phyloP scores from a whole-genome alignment of 2,329 filamentous ascomycete species.

The Aureobasidium subglaciale region DNA sequence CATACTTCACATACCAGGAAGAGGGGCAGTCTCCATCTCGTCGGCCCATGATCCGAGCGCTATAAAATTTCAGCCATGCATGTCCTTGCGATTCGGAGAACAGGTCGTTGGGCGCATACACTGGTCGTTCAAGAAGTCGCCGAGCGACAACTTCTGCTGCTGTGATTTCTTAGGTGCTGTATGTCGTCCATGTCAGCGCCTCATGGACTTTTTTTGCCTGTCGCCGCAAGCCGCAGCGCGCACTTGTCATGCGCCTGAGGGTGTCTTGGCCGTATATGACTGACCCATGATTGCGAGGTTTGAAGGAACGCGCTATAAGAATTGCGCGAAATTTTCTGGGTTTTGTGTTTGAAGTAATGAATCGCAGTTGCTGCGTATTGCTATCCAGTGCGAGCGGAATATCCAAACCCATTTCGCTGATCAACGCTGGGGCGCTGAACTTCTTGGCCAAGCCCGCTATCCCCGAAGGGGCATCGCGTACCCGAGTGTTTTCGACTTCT shows the following conservation, averaged over 20 bases:
- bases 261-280: conserved; percentile 19
- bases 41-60: conserved; percentile 93
- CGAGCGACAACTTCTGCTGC: conserved; percentile 93
- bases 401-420: background rate
- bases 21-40: conserved; percentile 67
- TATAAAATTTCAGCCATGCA: conserved; percentile 33
- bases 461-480: background rate
- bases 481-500: background rate
- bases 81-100: conserved; percentile 18
- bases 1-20: conserved; percentile 21
- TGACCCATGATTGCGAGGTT: conserved; percentile 50
- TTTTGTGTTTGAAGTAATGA: background rate
- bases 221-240: conserved; percentile 20
- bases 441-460: conserved; percentile 9
- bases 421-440: conserved; percentile 7
- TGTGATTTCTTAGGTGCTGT: conserved; percentile 89
- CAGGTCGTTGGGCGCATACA: conserved; percentile 53
- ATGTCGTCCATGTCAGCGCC: conserved; percentile 18
- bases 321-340: conserved; percentile 13
- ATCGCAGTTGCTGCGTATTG: background rate
- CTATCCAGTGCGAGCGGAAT: conserved; percentile 10
- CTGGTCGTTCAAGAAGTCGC: conserved; percentile 88
- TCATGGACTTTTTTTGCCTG: conserved; percentile 10
- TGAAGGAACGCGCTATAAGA: conserved; percentile 15
- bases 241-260: background rate